Evolutionary conservation across 1,139 yeast genomes (phyloP).

Genomic region (Kazachstania sp.): DNA sequence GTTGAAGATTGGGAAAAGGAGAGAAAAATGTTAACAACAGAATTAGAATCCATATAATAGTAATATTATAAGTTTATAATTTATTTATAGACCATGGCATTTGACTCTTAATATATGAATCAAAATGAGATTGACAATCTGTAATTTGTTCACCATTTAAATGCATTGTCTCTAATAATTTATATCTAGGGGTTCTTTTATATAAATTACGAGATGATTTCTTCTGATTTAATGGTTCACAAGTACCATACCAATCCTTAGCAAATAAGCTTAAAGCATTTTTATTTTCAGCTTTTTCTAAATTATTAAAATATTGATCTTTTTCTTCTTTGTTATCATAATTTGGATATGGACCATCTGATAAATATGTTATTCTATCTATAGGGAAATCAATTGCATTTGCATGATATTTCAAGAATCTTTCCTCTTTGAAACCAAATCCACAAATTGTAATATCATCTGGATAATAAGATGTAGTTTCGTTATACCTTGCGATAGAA

Average conservation of each 20-base stretch:
- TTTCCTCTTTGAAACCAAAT: constrained; percentile 57
- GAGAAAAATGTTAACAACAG: constrained; percentile 32
- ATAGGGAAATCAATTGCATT: constrained; percentile 23
- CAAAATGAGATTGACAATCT: constrained; percentile 17
- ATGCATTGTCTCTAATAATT: constrained; percentile 24
- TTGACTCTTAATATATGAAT: constrained; percentile 14
- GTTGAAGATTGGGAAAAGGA: constrained; percentile 47
- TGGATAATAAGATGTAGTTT: constrained; percentile 44
- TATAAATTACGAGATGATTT: constrained; percentile 50
- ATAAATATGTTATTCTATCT: constrained; percentile 38
- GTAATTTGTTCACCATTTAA: constrained; percentile 5
- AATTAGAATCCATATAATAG: constrained; percentile 17
- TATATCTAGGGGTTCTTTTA: constrained; percentile 39
- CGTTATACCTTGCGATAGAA: constrained; percentile 50
- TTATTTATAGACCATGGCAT: constrained; percentile 26
- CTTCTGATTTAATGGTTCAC: constrained; percentile 21
- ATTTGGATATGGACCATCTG: constrained; percentile 50
- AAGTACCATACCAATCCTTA: constrained; percentile 54
- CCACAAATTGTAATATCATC: constrained; percentile 51
- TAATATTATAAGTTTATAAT: background rate
- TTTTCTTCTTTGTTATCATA: constrained; percentile 20
- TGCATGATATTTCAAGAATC: constrained; percentile 55
- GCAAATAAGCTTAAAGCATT: constrained; percentile 50
- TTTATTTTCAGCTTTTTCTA: constrained; percentile 41
- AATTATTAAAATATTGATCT: constrained; percentile 33